Evolutionary conservation across 2,329 filamentous ascomycete species (phyloP).

Genomic region (Cadophora sp.): DNA sequence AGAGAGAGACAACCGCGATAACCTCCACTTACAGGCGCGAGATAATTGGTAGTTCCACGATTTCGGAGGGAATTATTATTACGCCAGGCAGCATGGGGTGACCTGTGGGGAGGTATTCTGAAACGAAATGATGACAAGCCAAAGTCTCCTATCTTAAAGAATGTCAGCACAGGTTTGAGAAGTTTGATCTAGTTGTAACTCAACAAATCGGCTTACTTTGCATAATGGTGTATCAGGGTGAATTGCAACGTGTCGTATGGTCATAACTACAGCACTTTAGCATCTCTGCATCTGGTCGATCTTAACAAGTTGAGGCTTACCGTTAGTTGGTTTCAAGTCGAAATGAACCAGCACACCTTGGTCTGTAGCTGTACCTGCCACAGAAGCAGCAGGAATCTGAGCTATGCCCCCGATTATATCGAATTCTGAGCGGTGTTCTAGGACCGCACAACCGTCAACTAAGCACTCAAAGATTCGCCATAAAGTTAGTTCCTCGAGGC

Average conservation of each 20-base stretch:
- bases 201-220: neutral
- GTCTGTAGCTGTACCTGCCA: neutral
- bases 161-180: neutral
- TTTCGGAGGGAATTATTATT: neutral
- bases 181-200: neutral
- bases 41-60: neutral
- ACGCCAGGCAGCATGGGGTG: neutral
- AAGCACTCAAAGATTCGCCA: neutral
- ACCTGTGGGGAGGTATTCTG: neutral
- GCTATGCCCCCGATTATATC: neutral
- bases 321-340: constrained; percentile 6
- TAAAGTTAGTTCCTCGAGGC: neutral
- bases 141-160: constrained; percentile 2
- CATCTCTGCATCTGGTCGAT: neutral
- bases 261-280: neutral
- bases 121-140: neutral
- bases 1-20: no score
- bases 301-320: neutral
- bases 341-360: constrained; percentile 8
- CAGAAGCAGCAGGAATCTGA: neutral
- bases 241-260: neutral
- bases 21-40: neutral
- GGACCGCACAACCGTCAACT: neutral
- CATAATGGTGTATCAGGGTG: constrained; percentile 2
- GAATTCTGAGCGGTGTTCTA: neutral